Evolutionary conservation across 192 early-diverging fungal genomes (phyloP), one percentile per base, ranked within the genome.

Genomic region (Geranomyces variabilis): DNA sequence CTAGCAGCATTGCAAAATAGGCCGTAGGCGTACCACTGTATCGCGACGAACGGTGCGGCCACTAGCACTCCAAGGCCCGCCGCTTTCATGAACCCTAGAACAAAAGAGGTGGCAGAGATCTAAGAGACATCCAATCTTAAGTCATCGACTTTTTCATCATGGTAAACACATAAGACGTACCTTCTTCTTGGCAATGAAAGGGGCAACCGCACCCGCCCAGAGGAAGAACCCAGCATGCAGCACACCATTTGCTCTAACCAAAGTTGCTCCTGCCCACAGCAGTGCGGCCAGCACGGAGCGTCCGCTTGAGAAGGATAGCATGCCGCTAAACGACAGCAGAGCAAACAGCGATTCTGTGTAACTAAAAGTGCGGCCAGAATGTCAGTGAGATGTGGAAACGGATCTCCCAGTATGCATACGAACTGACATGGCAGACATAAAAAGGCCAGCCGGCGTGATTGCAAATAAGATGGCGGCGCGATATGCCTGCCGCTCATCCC

Each of bases 321-420:
- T 91, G 12, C 93, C 93, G 0, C 82, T 77, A 69, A 97, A 96
- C 13, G 88, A 88, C 8, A 94, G 77, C 33, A 82, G 78, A 0
- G 93, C 89, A 79, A 96, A 97, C 33, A 90, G 69, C 47, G 91
- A 93, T 78, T 97, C 96, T 0, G 96, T 88, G 64, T 96, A 86
- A 47, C 82, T 85, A 9, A 22, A 17, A 0, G 31, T 28, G 15
- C 44, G 29, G 10, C 34, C 63, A 53, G 14, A 22, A 51, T 30
- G 36, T 1, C 19, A 19, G 15, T 13, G 9, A 73, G n/a, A n/a
- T n/a, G n/a, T n/a, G 36, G 36, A 41, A 36, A 30, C 45, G 26
- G 45, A 29, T 17, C 8, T n/a, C 63, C n/a, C 19, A 19, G 21
- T 31, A 44, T 4, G 22, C 9, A 1, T 29, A 51, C n/a, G 44